Evolutionary conservation across 768 basidiomycete species (phyloP), one percentile per base, ranked within the genome.

Genomic region (Lactarius evosmus): DNA sequence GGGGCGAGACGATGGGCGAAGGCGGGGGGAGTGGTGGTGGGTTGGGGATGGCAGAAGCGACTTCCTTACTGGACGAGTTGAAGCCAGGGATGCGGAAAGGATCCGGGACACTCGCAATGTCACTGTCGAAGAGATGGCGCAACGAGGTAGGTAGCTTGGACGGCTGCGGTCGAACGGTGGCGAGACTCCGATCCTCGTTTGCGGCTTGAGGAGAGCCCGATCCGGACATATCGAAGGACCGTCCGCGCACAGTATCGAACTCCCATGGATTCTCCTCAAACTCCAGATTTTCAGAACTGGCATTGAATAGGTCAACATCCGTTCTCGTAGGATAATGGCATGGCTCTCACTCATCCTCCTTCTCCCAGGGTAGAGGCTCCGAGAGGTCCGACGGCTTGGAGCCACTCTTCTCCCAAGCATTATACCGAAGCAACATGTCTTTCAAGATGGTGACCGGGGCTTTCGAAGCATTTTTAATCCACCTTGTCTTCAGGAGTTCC

Each of bases 401-500:
- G 41, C 65, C 88, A 32, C 74, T 76, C 65, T 83, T 79, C 54
- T 81, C 73, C 88, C 89, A 89, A 32, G 83, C 80, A 67, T 95
- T 86, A 56, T 93, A 87, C 27, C 88, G 87, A 29, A 84, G 75
- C 53, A 97, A 81, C 34, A 98, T 80, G 60, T 98, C 97, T 67
- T 87, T 87, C 19, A 98, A 77, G 19, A 84, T 77, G 0, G 86
- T 79, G 16, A 94, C 77, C 1, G 85, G 81, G 1, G 82, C 76
- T 78, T 89, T 95, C 8, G 85, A 77, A 6, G 84, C 74, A 8
- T 83, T 80, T 71, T 89, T 93, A 68, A 98, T 93, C 94, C 96
- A 98, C 72, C 89, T 95, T 32, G 86, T 83, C 73, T 89, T 95
- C 3, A 79, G 71, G 3, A 99, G 81, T 68, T 98, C 95, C 62